Evolutionary conservation across 805 yeast species (phyloP).

Genomic region (Candida arabinofermentans): DNA sequence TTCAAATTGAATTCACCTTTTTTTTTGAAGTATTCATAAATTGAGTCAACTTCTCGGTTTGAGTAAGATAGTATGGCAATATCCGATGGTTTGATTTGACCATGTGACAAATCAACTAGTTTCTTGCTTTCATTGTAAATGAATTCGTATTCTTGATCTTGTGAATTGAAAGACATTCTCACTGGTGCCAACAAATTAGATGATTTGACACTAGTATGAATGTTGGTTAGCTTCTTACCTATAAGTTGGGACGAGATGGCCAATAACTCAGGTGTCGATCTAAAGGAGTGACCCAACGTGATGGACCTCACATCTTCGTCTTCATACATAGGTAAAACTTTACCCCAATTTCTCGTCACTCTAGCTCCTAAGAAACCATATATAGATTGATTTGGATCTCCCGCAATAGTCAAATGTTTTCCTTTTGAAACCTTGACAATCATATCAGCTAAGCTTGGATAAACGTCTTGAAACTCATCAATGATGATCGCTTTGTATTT

Average conservation of each 20-base stretch:
- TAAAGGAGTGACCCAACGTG: constrained; percentile 47
- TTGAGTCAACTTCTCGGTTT: constrained; percentile 42
- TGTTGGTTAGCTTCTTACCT: constrained; percentile 11
- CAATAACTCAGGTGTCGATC: constrained; percentile 58
- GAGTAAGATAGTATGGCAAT: constrained; percentile 51
- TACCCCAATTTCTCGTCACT: constrained; percentile 22
- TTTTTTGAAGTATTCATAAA: constrained; percentile 35
- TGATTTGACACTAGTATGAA: constrained; percentile 17
- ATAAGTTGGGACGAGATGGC: constrained; percentile 35
- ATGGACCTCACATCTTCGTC: constrained; percentile 27
- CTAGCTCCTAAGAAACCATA: constrained; percentile 61
- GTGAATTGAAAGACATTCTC: constrained; percentile 24
- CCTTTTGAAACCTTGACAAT: constrained; percentile 34
- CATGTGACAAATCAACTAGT: constrained; percentile 38
- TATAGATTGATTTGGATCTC: constrained; percentile 69
- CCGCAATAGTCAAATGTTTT: constrained; percentile 62
- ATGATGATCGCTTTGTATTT: constrained; percentile 45
- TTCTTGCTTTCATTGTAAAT: constrained; percentile 42
- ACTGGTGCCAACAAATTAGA: constrained; percentile 20
- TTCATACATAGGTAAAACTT: constrained; percentile 13
- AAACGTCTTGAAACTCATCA: constrained; percentile 75
- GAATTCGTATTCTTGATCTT: constrained; percentile 38
- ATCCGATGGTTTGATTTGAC: constrained; percentile 41
- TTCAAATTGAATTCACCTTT: constrained; percentile 38
- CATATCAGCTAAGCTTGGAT: constrained; percentile 44